These are phyloP conservation scores for Mrakia gelida DNA, from an alignment of 768 basidiomycete genomes.

Conservation along the genomic window DNA sequence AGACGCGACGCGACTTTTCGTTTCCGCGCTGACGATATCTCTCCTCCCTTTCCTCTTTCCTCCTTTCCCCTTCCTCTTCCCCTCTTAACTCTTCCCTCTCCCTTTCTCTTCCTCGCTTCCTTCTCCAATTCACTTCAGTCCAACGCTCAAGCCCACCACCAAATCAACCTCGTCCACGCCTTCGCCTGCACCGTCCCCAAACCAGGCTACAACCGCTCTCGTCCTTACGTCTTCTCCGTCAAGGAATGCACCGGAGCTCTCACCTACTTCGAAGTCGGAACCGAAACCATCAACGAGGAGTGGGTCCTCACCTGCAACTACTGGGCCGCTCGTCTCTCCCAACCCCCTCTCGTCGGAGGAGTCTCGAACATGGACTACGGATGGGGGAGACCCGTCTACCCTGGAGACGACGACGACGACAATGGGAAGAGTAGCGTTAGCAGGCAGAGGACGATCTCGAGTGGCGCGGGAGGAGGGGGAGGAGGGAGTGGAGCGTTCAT, in stretches of 20 bases:
- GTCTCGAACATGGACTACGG: conserved; percentile 99
- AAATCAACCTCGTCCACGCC: conserved; percentile 77
- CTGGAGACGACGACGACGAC: not conserved
- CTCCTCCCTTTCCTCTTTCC: conserved; percentile 1
- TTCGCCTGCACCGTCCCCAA: conserved; percentile 80
- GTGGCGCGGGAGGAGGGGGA: not conserved
- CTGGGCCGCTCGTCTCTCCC: conserved; percentile 93
- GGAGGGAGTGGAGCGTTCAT: conserved; percentile 55
- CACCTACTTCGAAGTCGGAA: conserved; percentile 98
- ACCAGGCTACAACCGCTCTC: conserved; percentile 83
- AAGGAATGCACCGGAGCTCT: conserved; percentile 81
- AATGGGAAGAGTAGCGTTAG: not conserved
- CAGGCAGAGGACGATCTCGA: conserved; percentile 10
- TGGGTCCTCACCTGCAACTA: conserved; percentile 99
- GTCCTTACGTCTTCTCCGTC: conserved; percentile 92
- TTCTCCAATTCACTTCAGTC: conserved; percentile 52
- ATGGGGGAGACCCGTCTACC: conserved; percentile 52
- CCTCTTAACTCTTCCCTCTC: conserved; percentile 20
- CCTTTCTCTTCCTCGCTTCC: not conserved
- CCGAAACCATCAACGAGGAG: conserved; percentile 95
- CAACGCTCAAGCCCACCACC: conserved; percentile 80
- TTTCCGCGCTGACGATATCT: not conserved
- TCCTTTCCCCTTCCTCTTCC: no score
- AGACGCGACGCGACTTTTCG: not conserved
- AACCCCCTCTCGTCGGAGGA: conserved; percentile 90